A percentile compares a stretch with the other conserved stretches of the same genome.
phyloP scores from a whole-genome alignment of 305 asterid species.

The Ajuga reptans region DNA sequence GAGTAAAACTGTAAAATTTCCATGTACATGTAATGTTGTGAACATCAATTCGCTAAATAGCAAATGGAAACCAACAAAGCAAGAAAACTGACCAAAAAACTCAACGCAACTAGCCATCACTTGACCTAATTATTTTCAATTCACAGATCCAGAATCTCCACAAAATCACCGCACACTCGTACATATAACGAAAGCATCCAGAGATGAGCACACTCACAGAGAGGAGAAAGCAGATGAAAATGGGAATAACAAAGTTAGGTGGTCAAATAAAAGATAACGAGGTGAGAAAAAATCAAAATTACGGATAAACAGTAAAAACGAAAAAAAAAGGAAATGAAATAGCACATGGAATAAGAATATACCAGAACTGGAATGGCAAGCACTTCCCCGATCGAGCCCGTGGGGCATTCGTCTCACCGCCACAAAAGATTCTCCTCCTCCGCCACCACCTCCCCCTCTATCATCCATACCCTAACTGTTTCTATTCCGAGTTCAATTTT shows the following conservation, averaged over 20 bases:
- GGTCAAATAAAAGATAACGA: conserved; percentile 13
- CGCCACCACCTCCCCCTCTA: conserved; percentile 41
- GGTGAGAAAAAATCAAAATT: background rate
- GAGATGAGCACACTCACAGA: conserved; percentile 8
- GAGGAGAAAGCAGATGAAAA: conserved; percentile 13
- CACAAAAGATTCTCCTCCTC: conserved; percentile 63
- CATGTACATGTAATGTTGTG: background rate
- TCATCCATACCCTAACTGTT: conserved; percentile 44
- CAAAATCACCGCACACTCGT: conserved; percentile 19
- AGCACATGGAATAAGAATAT: conserved; percentile 19
- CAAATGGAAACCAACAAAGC: conserved; percentile 18
- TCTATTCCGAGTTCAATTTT: conserved; percentile 5
- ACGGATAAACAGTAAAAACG: background rate
- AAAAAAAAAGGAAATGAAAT: background rate
- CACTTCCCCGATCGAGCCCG: conserved; percentile 63
- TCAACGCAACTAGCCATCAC: conserved; percentile 43
- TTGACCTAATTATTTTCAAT: conserved; percentile 24
- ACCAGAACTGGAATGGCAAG: conserved; percentile 60
- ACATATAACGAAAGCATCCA: conserved; percentile 15
- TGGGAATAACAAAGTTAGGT: conserved; percentile 18
- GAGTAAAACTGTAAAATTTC: conserved; percentile 3
- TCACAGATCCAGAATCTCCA: conserved; percentile 34
- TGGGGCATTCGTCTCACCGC: conserved; percentile 78
- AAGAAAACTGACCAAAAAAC: conserved; percentile 38
- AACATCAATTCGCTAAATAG: background rate